phyloP scores from a whole-genome alignment of 345 rosid genomes.

The Arabis hirsuta region DNA sequence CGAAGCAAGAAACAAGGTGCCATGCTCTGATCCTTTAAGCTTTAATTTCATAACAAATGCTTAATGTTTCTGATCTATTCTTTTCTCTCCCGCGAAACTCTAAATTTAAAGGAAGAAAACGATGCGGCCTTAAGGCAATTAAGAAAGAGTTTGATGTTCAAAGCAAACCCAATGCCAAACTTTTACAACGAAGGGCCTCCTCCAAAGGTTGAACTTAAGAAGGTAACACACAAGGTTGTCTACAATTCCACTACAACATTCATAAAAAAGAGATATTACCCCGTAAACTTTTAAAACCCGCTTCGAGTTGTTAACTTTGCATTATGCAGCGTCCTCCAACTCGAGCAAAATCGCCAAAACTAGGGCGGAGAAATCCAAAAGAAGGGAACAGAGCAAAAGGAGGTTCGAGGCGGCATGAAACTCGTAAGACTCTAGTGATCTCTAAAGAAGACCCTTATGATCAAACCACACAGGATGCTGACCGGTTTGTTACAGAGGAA shows the following conservation, averaged over 20 bases:
- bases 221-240: slow-evolving; percentile 60
- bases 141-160: slow-evolving; percentile 75
- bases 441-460: slow-evolving; percentile 43
- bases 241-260: slow-evolving; percentile 27
- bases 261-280: neutral
- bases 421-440: slow-evolving; percentile 48
- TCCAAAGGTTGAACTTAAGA: slow-evolving; percentile 78
- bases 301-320: slow-evolving; percentile 22
- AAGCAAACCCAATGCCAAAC: slow-evolving; percentile 88
- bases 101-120: slow-evolving; percentile 65
- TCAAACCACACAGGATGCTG: slow-evolving; percentile 31
- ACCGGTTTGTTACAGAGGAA: slow-evolving; percentile 34
- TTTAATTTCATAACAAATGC: neutral
- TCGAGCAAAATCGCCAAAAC: slow-evolving; percentile 79
- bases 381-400: slow-evolving; percentile 58
- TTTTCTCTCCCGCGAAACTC: neutral
- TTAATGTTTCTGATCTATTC: slow-evolving; percentile 7
- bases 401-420: slow-evolving; percentile 43
- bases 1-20: slow-evolving; percentile 78
- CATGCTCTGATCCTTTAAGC: neutral
- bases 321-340: slow-evolving; percentile 75
- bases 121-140: slow-evolving; percentile 84
- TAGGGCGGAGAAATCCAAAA: slow-evolving; percentile 70
- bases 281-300: neutral
- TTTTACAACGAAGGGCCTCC: slow-evolving; percentile 90